Percentiles rank a stretch among this genome's conserved stretches.
Conservation (phyloP, 1,284 basidiomycete species). For the Pisolithus thermaeus region DNA sequence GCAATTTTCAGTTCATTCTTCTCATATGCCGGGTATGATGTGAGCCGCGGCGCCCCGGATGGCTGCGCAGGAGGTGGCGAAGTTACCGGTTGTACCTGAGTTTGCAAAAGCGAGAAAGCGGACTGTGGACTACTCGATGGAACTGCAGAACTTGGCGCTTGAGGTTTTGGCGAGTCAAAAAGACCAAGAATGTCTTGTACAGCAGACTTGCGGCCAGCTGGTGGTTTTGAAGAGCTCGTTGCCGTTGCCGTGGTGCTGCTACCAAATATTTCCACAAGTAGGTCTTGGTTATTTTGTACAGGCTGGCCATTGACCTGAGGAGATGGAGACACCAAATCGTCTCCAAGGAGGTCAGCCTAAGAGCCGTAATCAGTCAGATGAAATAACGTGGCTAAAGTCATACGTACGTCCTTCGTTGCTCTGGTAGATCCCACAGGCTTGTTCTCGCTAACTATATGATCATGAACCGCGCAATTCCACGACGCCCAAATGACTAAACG, state of each 20-base stretch:
- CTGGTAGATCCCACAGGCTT: slow-evolving; percentile 88
- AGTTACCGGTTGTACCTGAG: slow-evolving; percentile 34
- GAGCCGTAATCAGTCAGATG: slow-evolving; percentile 18
- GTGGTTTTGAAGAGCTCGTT: slow-evolving; percentile 35
- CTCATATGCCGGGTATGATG: slow-evolving; percentile 85
- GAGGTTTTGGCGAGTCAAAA: slow-evolving; percentile 53
- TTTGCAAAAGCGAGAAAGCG: slow-evolving; percentile 31
- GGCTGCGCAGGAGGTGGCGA: slow-evolving; percentile 28
- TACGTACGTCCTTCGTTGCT: slow-evolving; percentile 63
- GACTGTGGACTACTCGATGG: slow-evolving; percentile 21
- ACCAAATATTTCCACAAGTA: slow-evolving; percentile 93
- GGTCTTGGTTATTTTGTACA: slow-evolving; percentile 76
- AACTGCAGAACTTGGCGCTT: slow-evolving; percentile 30
- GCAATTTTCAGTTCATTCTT: slow-evolving; percentile 88
- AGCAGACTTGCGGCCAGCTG: slow-evolving; percentile 48
- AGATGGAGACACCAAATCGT: slow-evolving; percentile 49
- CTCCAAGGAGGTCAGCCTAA: slow-evolving; percentile 69
- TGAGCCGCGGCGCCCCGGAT: slow-evolving; percentile 47
- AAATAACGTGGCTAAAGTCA: slow-evolving; percentile 3
- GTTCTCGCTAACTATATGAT: slow-evolving; percentile 75
- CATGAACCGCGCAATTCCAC: not conserved
- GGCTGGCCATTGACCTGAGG: slow-evolving; percentile 36
- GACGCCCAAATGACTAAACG: not conserved
- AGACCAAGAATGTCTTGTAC: slow-evolving; percentile 91
- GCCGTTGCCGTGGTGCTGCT: slow-evolving; percentile 35